These are phyloP conservation scores for Gentiana straminea DNA, from an alignment of 257 asterid genomes.

Conservation along the genomic window DNA sequence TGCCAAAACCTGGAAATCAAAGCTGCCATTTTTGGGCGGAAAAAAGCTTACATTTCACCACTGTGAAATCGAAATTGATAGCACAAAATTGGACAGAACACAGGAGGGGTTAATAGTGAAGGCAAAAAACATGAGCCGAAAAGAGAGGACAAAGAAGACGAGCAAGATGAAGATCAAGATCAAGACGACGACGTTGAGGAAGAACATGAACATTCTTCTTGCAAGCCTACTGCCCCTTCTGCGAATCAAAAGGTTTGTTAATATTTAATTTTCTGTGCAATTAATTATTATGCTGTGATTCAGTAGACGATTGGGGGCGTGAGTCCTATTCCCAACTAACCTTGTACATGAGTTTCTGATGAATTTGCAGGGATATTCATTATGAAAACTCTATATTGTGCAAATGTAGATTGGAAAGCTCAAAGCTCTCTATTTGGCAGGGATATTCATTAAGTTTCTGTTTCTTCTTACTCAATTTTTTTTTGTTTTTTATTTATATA, in stretches of 20 bases:
- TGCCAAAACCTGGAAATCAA: too few relatives aligned
- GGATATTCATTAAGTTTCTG: neutral
- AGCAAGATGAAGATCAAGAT: constrained; percentile 24
- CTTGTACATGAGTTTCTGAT: too few relatives aligned
- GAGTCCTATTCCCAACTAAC: neutral
- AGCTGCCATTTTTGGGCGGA: too few relatives aligned
- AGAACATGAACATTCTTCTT: constrained; percentile 81
- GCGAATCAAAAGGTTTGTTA: constrained; percentile 37
- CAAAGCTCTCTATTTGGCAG: too few relatives aligned
- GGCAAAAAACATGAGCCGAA: constrained; percentile 16
- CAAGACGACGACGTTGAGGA: constrained; percentile 62
- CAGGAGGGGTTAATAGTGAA: constrained; percentile 22
- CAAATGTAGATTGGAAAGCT: too few relatives aligned
- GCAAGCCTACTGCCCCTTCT: constrained; percentile 58
- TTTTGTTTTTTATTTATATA: too few relatives aligned
- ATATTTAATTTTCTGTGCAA: neutral
- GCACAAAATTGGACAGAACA: constrained; percentile 1
- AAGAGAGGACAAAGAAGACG: constrained; percentile 13
- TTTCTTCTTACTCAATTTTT: too few relatives aligned
- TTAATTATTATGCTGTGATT: neutral
- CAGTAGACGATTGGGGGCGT: neutral
- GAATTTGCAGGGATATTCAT: too few relatives aligned
- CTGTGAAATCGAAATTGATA: too few relatives aligned
- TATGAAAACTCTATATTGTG: too few relatives aligned
- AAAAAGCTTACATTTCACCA: too few relatives aligned